These are phyloP conservation scores for Amaranthus hypochondriacus DNA, from an alignment of 148 eudicot species.

Conservation along the genomic window DNA sequence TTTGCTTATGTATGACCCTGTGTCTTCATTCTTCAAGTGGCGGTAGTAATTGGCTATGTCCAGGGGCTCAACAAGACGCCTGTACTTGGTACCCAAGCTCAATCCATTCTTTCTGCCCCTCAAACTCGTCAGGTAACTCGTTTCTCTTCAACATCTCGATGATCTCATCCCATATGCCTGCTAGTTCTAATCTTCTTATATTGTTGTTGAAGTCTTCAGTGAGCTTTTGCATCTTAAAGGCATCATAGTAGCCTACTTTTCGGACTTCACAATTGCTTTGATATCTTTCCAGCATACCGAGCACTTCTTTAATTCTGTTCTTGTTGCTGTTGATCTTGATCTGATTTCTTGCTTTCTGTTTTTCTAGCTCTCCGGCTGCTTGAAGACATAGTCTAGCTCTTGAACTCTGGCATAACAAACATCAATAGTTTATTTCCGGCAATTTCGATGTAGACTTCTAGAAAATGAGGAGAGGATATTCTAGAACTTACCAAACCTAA, in stretches of 20 bases:
- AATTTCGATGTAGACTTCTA: neutral
- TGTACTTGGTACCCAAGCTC: constrained; percentile 76
- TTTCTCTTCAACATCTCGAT: constrained; percentile 69
- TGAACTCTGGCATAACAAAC: constrained; percentile 47
- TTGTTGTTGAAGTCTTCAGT: constrained; percentile 58
- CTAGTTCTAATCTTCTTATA: constrained; percentile 59
- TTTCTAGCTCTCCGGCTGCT: constrained; percentile 75
- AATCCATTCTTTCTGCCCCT: constrained; percentile 70
- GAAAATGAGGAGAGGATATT: neutral
- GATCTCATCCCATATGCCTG: constrained; percentile 95
- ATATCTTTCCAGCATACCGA: constrained; percentile 48
- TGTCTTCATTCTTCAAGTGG: constrained; percentile 66
- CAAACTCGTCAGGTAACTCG: constrained; percentile 82
- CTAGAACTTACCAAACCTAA: constrained; percentile 60
- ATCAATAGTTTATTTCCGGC: constrained; percentile 12
- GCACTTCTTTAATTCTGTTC: constrained; percentile 38
- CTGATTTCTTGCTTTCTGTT: constrained; percentile 54
- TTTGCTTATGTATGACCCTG: constrained; percentile 65
- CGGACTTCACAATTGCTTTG: constrained; percentile 36
- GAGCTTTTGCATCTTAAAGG: constrained; percentile 66
- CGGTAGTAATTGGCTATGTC: constrained; percentile 89
- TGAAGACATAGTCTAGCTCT: constrained; percentile 74
- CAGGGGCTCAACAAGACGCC: constrained; percentile 72
- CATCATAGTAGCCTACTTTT: constrained; percentile 67
- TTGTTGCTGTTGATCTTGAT: constrained; percentile 44